Evolutionary conservation across 2,329 filamentous ascomycete genomes (phyloP).

Genomic region (Metarhizium humberi): DNA sequence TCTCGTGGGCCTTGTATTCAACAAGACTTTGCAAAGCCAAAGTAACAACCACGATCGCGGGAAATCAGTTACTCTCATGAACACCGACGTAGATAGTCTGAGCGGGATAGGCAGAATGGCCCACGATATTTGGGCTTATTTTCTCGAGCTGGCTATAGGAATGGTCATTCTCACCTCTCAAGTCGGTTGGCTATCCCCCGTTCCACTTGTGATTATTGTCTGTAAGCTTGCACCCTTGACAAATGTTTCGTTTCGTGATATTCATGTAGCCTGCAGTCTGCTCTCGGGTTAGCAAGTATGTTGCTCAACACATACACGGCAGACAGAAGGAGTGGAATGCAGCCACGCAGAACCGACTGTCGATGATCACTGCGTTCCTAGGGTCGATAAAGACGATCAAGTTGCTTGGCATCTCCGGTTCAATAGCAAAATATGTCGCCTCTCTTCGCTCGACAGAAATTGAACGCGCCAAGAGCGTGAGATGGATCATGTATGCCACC

Average conservation of each 20-base stretch:
- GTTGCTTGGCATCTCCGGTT: conserved; percentile 18
- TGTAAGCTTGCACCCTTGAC: conserved; percentile 18
- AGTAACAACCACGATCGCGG: neutral
- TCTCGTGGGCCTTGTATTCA: conserved; percentile 26
- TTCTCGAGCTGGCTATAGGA: conserved; percentile 31
- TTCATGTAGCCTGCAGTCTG: conserved; percentile 21
- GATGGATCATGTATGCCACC: conserved; percentile 24
- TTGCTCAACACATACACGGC: conserved; percentile 24
- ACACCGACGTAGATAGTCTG: conserved; percentile 28
- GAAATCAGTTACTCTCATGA: conserved; percentile 27
- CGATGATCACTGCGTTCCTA: conserved; percentile 24
- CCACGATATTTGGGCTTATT: conserved; percentile 32
- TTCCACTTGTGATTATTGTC: conserved; percentile 31
- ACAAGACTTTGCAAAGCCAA: conserved; percentile 16
- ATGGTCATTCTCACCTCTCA: conserved; percentile 26
- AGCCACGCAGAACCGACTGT: conserved; percentile 30
- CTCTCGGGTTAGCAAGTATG: conserved; percentile 30
- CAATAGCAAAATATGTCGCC: conserved; percentile 10
- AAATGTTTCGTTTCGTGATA: neutral
- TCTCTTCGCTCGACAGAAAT: conserved; percentile 21
- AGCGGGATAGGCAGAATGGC: conserved; percentile 23
- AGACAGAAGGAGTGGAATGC: conserved; percentile 29
- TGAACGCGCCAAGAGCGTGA: conserved; percentile 17
- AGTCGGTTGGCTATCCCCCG: conserved; percentile 32
- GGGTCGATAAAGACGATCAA: conserved; percentile 30